Conservation (phyloP, 2,329 filamentous ascomycete genomes). For the Neoscytalidium dimidiatum region DNA sequence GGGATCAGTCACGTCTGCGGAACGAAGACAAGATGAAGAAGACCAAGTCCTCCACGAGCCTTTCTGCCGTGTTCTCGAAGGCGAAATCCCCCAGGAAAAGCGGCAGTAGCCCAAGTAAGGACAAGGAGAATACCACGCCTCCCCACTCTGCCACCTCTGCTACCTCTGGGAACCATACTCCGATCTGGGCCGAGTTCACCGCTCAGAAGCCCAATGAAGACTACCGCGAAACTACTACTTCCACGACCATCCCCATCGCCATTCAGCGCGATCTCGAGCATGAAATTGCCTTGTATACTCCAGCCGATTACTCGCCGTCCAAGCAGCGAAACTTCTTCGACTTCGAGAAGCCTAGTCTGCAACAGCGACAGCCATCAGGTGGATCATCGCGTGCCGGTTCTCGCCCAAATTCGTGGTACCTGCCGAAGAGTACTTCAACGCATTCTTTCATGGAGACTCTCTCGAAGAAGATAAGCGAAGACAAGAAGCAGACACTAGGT, state of each 20-base stretch:
- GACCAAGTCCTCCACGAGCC: constrained; percentile 78
- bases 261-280: constrained; percentile 51
- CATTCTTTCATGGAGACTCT: constrained; percentile 43
- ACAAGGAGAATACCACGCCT: constrained; percentile 83
- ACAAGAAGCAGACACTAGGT: constrained; percentile 27
- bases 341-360: constrained; percentile 48
- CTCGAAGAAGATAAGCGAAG: constrained; percentile 38
- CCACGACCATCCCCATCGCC: constrained; percentile 47
- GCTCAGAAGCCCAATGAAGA: constrained; percentile 29
- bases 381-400: constrained; percentile 27
- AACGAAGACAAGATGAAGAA: constrained; percentile 59
- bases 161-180: constrained; percentile 54
- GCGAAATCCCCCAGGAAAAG: constrained; percentile 69
- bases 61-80: constrained; percentile 74
- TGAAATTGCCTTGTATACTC: constrained; percentile 61
- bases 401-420: constrained; percentile 56
- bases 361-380: constrained; percentile 25
- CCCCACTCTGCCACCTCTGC: constrained; percentile 46
- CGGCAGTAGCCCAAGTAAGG: constrained; percentile 59
- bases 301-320: constrained; percentile 60
- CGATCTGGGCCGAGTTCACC: constrained; percentile 80
- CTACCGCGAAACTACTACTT: constrained; percentile 33
- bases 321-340: constrained; percentile 64
- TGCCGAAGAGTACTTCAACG: constrained; percentile 45
- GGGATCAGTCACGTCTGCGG: constrained; percentile 1